Conservation (phyloP, 441 rosid genomes). For the Erodium trifolium region DNA sequence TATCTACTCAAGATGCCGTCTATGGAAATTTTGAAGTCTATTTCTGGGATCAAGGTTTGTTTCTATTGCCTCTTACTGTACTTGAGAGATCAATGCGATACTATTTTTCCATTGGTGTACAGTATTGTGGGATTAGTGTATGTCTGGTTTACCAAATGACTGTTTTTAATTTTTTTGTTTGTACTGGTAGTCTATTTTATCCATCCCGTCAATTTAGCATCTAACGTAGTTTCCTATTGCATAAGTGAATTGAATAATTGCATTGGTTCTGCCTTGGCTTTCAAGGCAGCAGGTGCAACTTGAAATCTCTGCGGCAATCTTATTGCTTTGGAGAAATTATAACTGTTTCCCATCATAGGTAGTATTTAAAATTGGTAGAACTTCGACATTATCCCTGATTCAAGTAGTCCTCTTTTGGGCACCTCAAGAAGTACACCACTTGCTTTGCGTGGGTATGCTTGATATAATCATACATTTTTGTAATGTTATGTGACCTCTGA, state of each 20-base stretch:
- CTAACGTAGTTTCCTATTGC: neutral
- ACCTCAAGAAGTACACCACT: neutral
- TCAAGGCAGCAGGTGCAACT: neutral
- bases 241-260: neutral
- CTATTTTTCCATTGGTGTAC: conserved; percentile 7
- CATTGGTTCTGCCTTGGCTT: conserved; percentile 7
- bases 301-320: conserved; percentile 5
- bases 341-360: neutral
- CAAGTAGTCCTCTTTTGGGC: neutral
- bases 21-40: conserved; percentile 73
- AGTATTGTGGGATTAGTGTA: neutral
- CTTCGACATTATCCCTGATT: neutral
- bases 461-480: neutral
- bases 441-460: neutral
- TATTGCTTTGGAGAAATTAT: neutral
- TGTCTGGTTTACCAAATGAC: conserved; percentile 13
- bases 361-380: neutral
- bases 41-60: conserved; percentile 90
- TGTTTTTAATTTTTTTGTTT: neutral
- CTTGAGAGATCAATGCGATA: conserved; percentile 1
- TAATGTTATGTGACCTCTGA: neutral
- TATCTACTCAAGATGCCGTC: conserved; percentile 87
- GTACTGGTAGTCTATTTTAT: neutral
- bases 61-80: conserved; percentile 9
- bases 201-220: neutral